Conservation (phyloP, 768 basidiomycete species). For the Tricholoma sp. region DNA sequence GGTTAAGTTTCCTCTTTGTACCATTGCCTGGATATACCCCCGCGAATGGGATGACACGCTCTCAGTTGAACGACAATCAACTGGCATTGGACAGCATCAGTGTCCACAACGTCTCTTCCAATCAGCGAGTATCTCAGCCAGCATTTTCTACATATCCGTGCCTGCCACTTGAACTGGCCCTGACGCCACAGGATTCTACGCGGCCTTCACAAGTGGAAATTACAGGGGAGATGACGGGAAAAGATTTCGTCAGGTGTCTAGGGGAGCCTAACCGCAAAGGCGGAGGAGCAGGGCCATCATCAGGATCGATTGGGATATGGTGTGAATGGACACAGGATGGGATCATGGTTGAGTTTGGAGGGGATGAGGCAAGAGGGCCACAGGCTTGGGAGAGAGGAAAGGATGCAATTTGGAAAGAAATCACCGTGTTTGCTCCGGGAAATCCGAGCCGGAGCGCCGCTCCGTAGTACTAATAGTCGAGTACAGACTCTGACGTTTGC, state of each 20-base stretch:
- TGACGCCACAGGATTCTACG: constrained; percentile 24
- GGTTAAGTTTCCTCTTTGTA: constrained; percentile 75
- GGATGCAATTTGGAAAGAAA: constrained; percentile 72
- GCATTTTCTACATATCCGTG: constrained; percentile 55
- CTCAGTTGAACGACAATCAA: constrained; percentile 43
- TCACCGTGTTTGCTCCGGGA: constrained; percentile 50
- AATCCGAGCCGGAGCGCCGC: too few species aligned
- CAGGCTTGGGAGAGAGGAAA: constrained; percentile 87
- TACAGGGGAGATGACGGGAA: constrained; percentile 54
- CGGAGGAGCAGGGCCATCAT: constrained; percentile 79
- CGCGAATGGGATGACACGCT: constrained; percentile 34
- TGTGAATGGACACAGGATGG: constrained; percentile 86
- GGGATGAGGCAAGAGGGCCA: constrained; percentile 69
- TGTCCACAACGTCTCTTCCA: constrained; percentile 65
- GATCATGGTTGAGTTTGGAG: constrained; percentile 84
- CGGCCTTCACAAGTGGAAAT: constrained; percentile 41
- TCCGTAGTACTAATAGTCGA: too few species aligned
- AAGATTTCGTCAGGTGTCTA: constrained; percentile 66
- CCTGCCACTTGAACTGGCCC: constrained; percentile 45
- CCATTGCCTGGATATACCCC: constrained; percentile 65
- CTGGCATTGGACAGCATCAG: constrained; percentile 70
- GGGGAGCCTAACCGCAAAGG: constrained; percentile 92
- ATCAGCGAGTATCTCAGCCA: constrained; percentile 39
- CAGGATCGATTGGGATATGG: constrained; percentile 88
- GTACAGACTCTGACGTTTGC: too few species aligned